Percentiles rank a stretch among this genome's conserved stretches.
These are phyloP conservation scores for Deinandra increscens DNA, from an alignment of 129 eudicot species.

Conservation along the genomic window DNA sequence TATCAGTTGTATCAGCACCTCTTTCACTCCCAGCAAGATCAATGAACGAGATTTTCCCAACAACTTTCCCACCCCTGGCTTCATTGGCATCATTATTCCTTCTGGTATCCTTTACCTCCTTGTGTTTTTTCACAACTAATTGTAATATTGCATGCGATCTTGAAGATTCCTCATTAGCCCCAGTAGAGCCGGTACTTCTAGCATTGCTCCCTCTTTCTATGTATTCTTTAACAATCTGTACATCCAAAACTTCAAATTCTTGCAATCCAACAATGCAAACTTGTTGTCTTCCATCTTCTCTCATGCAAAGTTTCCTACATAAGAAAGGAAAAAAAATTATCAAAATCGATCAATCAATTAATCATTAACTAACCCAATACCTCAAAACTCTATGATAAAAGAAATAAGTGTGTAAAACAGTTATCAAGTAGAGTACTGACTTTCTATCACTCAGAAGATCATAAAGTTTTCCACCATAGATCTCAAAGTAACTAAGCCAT, in stretches of 20 bases:
- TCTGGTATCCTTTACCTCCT: constrained; percentile 67
- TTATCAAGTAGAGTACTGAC: constrained; percentile 37
- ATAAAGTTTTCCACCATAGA: constrained; percentile 91
- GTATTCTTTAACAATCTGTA: constrained; percentile 87
- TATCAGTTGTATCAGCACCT: constrained; percentile 98
- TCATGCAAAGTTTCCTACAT: constrained; percentile 84
- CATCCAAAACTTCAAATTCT: constrained; percentile 97
- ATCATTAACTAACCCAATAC: constrained; percentile 10
- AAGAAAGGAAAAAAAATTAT: background rate
- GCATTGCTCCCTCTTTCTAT: constrained; percentile 83
- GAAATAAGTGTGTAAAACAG: constrained; percentile 6
- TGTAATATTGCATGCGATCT: constrained; percentile 93
- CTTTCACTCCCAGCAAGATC: constrained; percentile 99
- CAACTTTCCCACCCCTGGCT: constrained; percentile 65
- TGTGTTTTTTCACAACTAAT: constrained; percentile 79
- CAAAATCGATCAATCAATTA: background rate
- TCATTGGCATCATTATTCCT: constrained; percentile 63
- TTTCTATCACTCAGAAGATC: constrained; percentile 84
- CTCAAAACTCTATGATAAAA: constrained; percentile 1
- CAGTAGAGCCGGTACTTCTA: constrained; percentile 96
- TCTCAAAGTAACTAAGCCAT: constrained; percentile 96
- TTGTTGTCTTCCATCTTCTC: constrained; percentile 96
- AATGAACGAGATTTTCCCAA: constrained; percentile 88
- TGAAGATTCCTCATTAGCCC: constrained; percentile 96
- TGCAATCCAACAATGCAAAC: constrained; percentile 97